Evolutionary conservation across 345 rosid species (phyloP).

Genomic region (Excoecaria cochinchinensis): DNA sequence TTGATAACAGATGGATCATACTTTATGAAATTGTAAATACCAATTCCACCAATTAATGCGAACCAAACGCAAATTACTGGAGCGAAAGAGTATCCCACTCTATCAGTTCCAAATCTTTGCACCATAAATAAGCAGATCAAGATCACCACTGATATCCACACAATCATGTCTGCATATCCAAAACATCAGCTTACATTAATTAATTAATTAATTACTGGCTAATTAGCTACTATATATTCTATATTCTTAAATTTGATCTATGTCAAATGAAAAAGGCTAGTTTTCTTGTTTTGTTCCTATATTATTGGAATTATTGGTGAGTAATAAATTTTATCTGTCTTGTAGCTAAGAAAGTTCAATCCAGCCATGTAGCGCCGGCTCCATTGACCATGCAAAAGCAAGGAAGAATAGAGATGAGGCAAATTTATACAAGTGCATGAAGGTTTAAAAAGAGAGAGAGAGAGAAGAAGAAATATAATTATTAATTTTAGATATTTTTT

Average conservation of each 20-base stretch:
- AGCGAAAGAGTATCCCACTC: slow-evolving; percentile 34
- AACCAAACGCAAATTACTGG: slow-evolving; percentile 39
- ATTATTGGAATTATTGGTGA: no score
- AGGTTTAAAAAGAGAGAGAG: not conserved
- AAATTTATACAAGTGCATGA: no score
- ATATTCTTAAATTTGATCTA: no score
- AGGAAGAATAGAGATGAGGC: no score
- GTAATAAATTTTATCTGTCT: no score
- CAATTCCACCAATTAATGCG: slow-evolving; percentile 20
- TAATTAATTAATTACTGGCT: not conserved
- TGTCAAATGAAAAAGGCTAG: no score
- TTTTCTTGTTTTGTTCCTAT: no score
- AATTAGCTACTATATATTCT: not conserved
- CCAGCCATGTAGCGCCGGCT: not conserved
- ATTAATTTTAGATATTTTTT: no score
- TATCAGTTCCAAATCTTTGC: slow-evolving; percentile 37
- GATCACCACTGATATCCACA: slow-evolving; percentile 32
- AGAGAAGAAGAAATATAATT: no score
- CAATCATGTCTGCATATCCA: slow-evolving; percentile 20
- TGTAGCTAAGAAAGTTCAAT: not conserved
- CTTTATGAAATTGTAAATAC: slow-evolving; percentile 29
- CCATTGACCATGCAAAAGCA: not conserved
- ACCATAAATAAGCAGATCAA: slow-evolving; percentile 26
- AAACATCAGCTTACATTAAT: not conserved
- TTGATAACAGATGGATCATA: slow-evolving; percentile 26